A percentile compares a stretch with the other conserved stretches of the same genome.
Evolutionary conservation across 1,139 yeast species (phyloP).

Genomic region (Suhomyces maxii): DNA sequence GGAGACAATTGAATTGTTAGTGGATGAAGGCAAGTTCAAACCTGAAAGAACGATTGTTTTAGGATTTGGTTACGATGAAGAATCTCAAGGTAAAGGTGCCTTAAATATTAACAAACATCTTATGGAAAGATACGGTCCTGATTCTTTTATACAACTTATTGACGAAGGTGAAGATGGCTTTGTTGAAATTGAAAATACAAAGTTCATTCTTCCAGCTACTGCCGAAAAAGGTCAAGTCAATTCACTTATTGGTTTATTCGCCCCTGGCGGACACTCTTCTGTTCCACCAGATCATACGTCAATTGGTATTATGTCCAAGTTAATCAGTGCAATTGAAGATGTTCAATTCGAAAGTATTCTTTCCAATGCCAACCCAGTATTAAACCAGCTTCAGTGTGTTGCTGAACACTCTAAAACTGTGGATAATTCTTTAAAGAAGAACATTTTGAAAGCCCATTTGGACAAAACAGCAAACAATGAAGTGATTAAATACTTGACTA

Average conservation of each 20-base stretch:
- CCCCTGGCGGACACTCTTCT: constrained; percentile 53
- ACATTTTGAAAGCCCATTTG: constrained; percentile 43
- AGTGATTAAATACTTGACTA: constrained; percentile 35
- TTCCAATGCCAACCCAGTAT: constrained; percentile 43
- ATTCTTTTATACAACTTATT: constrained; percentile 42
- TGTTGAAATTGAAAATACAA: constrained; percentile 40
- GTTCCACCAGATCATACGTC: constrained; percentile 50
- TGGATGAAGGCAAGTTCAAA: constrained; percentile 32
- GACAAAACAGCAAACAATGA: constrained; percentile 42
- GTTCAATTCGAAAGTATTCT: constrained; percentile 34
- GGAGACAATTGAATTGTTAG: constrained; percentile 42
- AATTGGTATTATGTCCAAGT: constrained; percentile 45
- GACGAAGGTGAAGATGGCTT: constrained; percentile 47
- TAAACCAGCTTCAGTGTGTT: constrained; percentile 41
- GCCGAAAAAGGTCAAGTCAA: constrained; percentile 50
- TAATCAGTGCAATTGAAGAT: constrained; percentile 40
- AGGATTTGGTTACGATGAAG: constrained; percentile 54
- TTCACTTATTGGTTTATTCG: constrained; percentile 35
- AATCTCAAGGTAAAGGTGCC: constrained; percentile 43
- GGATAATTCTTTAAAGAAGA: constrained; percentile 29
- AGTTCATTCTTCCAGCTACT: constrained; percentile 55
- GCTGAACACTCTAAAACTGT: constrained; percentile 41
- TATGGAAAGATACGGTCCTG: constrained; percentile 33
- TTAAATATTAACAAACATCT: constrained; percentile 30
- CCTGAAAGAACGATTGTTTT: constrained; percentile 45